A percentile compares a stretch with the other conserved stretches of the same genome.
These are phyloP conservation scores for Furcasterigmium sp. DNA, from an alignment of 2,329 filamentous ascomycete genomes.

Conservation along the genomic window DNA sequence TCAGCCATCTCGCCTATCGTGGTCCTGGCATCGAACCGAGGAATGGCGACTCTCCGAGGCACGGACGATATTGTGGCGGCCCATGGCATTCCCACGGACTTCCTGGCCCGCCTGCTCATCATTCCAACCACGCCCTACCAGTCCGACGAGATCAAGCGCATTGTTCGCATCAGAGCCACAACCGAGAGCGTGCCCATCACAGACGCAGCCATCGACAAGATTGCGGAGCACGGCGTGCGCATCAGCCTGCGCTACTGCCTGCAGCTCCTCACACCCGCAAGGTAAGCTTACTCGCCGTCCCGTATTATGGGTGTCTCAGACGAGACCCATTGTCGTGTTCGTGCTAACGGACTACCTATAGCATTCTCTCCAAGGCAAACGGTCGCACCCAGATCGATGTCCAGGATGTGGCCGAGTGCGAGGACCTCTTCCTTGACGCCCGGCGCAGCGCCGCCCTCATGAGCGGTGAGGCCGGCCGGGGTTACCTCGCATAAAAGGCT, in stretches of 20 bases:
- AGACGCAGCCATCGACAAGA: slow-evolving; percentile 79
- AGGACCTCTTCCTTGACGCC: slow-evolving; percentile 79
- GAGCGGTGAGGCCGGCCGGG: slow-evolving; percentile 54
- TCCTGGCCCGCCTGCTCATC: slow-evolving; percentile 89
- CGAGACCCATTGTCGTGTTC: slow-evolving; percentile 8
- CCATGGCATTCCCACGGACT: slow-evolving; percentile 91
- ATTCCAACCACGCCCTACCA: slow-evolving; percentile 90
- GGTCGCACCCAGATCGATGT: slow-evolving; percentile 72
- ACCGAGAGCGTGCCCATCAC: slow-evolving; percentile 77
- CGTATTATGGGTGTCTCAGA: slow-evolving; percentile 15
- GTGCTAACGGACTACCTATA: slow-evolving; percentile 31
- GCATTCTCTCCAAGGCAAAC: slow-evolving; percentile 83
- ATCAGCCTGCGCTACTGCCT: slow-evolving; percentile 91
- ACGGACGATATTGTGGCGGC: slow-evolving; percentile 77
- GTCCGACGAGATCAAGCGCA: slow-evolving; percentile 84
- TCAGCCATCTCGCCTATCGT: slow-evolving; percentile 93
- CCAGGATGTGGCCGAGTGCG: slow-evolving; percentile 73
- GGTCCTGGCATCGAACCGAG: slow-evolving; percentile 94
- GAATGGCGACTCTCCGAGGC: slow-evolving; percentile 87
- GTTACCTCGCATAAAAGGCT: slow-evolving; percentile 54
- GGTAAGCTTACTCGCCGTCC: slow-evolving; percentile 34
- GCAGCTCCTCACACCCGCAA: slow-evolving; percentile 83
- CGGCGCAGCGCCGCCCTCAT: slow-evolving; percentile 71
- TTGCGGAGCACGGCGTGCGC: slow-evolving; percentile 79
- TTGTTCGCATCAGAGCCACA: slow-evolving; percentile 77